Evolutionary conservation across 2,329 filamentous ascomycete genomes (phyloP).

Genomic region (Clonostachys byssicola): DNA sequence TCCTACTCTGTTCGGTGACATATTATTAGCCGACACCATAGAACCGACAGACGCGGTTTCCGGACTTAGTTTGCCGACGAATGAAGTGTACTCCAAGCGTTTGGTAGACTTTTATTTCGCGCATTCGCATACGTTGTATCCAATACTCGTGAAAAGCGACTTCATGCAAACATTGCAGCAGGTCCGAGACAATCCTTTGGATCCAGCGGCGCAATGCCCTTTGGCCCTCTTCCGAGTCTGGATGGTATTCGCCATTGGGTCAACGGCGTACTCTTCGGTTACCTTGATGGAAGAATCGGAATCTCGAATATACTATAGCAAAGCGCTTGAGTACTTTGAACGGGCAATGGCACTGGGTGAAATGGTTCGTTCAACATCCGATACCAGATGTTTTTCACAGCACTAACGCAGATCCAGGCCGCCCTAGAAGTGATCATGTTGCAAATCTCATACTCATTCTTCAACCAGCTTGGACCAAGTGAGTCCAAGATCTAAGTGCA

Average conservation of each 20-base stretch:
- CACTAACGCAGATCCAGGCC: slow-evolving; percentile 13
- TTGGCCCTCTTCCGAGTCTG: slow-evolving; percentile 34
- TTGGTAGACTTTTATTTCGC: slow-evolving; percentile 38
- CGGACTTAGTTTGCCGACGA: slow-evolving; percentile 7
- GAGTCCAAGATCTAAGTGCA: slow-evolving; percentile 6
- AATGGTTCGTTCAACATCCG: slow-evolving; percentile 19
- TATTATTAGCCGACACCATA: slow-evolving; percentile 16
- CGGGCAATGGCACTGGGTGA: slow-evolving; percentile 27
- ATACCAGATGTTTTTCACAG: no score
- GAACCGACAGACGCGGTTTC: slow-evolving; percentile 11
- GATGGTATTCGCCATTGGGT: slow-evolving; percentile 43
- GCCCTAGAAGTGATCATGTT: slow-evolving; percentile 37
- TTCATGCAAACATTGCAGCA: slow-evolving; percentile 22
- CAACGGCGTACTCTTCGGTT: slow-evolving; percentile 36
- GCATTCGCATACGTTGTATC: slow-evolving; percentile 40
- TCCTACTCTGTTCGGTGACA: slow-evolving; percentile 20
- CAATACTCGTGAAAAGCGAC: slow-evolving; percentile 28
- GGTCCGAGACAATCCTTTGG: slow-evolving; percentile 20
- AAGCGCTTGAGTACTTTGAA: slow-evolving; percentile 35
- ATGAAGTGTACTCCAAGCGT: slow-evolving; percentile 16
- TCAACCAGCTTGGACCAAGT: slow-evolving; percentile 41
- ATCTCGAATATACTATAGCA: slow-evolving; percentile 34
- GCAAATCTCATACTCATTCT: slow-evolving; percentile 42
- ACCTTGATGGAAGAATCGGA: slow-evolving; percentile 35
- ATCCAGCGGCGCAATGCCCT: slow-evolving; percentile 19